A percentile compares a stretch with the other conserved stretches of the same genome.
Conservation (phyloP, 2,329 filamentous ascomycete genomes). For the Daldinia sp. region DNA sequence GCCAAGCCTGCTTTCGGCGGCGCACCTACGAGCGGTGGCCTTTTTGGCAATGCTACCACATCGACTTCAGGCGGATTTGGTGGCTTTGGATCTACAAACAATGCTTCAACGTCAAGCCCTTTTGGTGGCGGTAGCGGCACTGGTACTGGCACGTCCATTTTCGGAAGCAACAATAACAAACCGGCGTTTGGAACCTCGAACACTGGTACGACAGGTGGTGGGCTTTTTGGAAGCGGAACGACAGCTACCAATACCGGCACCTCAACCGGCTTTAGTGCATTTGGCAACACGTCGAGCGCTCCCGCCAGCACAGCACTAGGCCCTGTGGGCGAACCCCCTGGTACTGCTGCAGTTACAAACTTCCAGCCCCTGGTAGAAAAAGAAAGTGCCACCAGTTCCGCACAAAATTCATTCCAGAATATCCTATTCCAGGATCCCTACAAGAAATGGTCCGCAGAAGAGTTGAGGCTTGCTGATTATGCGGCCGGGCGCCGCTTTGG, state of each 20-base stretch:
- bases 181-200: conserved; percentile 62
- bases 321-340: conserved; percentile 70
- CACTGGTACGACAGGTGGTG: conserved; percentile 58
- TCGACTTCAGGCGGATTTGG: conserved; percentile 53
- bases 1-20: conserved; percentile 48
- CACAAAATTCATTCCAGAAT: conserved; percentile 78
- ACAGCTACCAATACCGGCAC: conserved; percentile 41
- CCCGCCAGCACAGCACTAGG: conserved; percentile 61
- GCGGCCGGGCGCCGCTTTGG: conserved; percentile 86
- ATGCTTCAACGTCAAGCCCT: conserved; percentile 54
- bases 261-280: conserved; percentile 49
- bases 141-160: conserved; percentile 46
- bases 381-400: conserved; percentile 67
- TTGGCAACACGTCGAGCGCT: conserved; percentile 59
- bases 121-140: conserved; percentile 52
- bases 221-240: conserved; percentile 62
- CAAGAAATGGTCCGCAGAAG: conserved; percentile 90
- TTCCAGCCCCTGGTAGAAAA: conserved; percentile 81
- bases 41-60: conserved; percentile 62
- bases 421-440: conserved; percentile 83
- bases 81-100: conserved; percentile 56
- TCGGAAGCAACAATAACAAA: conserved; percentile 55
- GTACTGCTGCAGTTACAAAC: conserved; percentile 73
- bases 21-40: conserved; percentile 56
- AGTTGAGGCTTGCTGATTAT: conserved; percentile 87